Evolutionary conservation across 2,329 filamentous ascomycete genomes (phyloP), one percentile per base, ranked within the genome.

Genomic region (Arthroderma uncinatum): DNA sequence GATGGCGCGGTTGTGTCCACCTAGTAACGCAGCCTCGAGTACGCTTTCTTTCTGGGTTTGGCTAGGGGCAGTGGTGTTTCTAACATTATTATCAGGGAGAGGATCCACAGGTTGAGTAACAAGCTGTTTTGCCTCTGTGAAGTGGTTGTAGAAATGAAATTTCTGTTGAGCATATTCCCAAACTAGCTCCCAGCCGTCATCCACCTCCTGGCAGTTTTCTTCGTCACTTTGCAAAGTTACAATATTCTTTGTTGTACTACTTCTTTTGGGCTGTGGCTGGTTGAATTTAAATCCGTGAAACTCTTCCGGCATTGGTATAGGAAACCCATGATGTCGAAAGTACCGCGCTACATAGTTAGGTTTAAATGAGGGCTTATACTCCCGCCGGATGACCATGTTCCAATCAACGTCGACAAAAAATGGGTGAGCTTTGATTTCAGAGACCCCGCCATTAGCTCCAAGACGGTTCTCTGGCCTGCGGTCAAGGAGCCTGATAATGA

Each of bases 1-100:
- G 52, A 61, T 50, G 16, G 55, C 58, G 57, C 50, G 30, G 19
- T 50, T 56, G 39, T 61, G 59, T 58, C 58, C 58, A 36, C 48
- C 55, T 47, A 44, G 52, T 50, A 61, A 59, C 48, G 59, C 58
- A 16, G 37, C 55, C 42, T 37, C 33, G 19, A 61, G 39, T 52
- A 58, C 59, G 8, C 56, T 55, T 21, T 58, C 42, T 55, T 42
- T 58, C 57, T 58, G n/a, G 40, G n/a, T 14, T 14, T 16, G 21
- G 21, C n/a, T 16, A 44, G 40, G 40, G n/a, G 21, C 8, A 6
- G 30, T 33, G 6, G 30, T 10, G 10, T 33, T 33, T 33, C 6
- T 6, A 36, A 25, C n/a, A 14, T 30, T 28, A 14, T 30, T 16
- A 39, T 19, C 37, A n/a, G n/a, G n/a, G n/a, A n/a, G n/a, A 14